Conservation (phyloP, 805 yeast species). For the Pichia membranifaciens region DNA sequence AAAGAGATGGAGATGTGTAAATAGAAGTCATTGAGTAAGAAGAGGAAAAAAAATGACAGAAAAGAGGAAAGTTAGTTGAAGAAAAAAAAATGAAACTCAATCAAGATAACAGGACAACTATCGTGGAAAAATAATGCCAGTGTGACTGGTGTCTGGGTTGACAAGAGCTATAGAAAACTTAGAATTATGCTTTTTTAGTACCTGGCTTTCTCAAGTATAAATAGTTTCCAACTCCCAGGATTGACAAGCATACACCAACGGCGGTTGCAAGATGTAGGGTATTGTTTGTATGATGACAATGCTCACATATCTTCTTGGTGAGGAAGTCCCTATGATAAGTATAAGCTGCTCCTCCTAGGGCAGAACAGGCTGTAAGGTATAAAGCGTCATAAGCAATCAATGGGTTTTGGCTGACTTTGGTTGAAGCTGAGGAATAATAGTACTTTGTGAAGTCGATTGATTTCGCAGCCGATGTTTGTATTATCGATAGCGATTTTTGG, state of each 20-base stretch:
- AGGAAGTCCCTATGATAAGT: conserved; percentile 8
- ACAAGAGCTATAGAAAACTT: too few species aligned
- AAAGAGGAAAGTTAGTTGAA: too few species aligned
- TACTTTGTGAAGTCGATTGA: background rate
- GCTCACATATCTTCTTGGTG: conserved; percentile 3
- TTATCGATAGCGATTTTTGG: background rate
- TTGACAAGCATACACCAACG: conserved; percentile 4
- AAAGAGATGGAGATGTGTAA: background rate
- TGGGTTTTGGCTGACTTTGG: conserved; percentile 6
- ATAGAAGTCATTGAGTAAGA: background rate
- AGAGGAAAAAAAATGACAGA: too few species aligned
- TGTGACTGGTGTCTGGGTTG: too few species aligned
- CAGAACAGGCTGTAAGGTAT: conserved; percentile 7
- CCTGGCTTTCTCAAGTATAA: conserved; percentile 10
- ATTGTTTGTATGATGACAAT: conserved; percentile 3
- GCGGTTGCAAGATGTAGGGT: conserved; percentile 8
- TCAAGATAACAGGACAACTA: too few species aligned
- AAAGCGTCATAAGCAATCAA: conserved; percentile 10
- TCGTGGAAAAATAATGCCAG: too few species aligned
- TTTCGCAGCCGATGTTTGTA: background rate
- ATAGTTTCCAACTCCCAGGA: conserved; percentile 15
- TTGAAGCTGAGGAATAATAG: background rate
- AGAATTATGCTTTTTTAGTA: conserved; percentile 1
- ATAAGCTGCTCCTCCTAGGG: conserved; percentile 7
- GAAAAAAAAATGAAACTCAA: too few species aligned